These are phyloP conservation scores for Taxawa tesnikishii DNA, from an alignment of 2,329 filamentous ascomycete species.

Conservation along the genomic window DNA sequence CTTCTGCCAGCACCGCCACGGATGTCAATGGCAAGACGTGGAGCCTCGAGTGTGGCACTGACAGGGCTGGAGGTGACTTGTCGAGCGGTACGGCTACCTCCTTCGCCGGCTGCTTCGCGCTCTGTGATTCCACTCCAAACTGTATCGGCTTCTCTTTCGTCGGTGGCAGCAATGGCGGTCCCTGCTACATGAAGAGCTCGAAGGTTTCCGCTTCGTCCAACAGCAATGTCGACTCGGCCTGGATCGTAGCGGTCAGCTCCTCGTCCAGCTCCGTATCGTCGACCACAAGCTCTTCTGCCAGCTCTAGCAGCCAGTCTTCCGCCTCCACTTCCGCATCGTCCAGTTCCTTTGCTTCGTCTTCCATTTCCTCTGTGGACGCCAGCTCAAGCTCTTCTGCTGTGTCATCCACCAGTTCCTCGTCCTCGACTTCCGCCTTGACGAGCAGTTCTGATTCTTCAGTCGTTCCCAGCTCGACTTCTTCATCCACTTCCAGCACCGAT, in stretches of 20 bases:
- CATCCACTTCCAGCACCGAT: neutral
- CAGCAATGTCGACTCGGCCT: too few relatives aligned
- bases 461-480: neutral
- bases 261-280: neutral
- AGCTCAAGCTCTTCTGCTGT: neutral
- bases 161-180: too few relatives aligned
- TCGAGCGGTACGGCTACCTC: constrained; percentile 7
- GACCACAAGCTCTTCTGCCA: neutral
- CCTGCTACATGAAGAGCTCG: too few relatives aligned
- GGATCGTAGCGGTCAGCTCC: neutral
- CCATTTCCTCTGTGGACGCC: too few relatives aligned
- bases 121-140: constrained; percentile 12
- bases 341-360: neutral
- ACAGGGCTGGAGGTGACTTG: constrained; percentile 17
- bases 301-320: neutral
- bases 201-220: too few relatives aligned
- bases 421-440: neutral
- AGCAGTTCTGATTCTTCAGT: neutral
- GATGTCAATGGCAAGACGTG: constrained; percentile 10
- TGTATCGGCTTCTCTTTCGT: neutral
- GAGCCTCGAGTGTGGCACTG: constrained; percentile 15
- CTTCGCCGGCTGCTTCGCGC: constrained; percentile 14
- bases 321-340: neutral
- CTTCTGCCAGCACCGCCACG: constrained; percentile 10
- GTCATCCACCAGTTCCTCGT: neutral